Evolutionary conservation across 164 flowering plant species (phyloP).

Genomic region (Liriodendron chinense): DNA sequence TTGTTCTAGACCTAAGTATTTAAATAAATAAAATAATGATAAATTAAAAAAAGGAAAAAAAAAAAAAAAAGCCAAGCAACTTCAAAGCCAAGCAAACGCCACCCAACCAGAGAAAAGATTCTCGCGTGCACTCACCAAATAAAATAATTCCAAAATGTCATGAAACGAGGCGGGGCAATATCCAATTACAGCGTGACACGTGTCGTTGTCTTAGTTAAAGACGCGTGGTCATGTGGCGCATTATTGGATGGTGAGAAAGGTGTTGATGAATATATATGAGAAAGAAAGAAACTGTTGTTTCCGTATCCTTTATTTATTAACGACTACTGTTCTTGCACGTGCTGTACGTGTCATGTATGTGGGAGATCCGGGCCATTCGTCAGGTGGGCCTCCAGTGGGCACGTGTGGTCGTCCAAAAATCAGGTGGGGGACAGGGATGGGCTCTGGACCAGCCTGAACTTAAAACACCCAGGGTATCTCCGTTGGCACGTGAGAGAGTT

Average conservation of each 20-base stretch:
- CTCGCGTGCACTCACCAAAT: slow-evolving; percentile 9
- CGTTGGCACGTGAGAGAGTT: too few relatives aligned
- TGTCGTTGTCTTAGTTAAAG: background rate
- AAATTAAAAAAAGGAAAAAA: background rate
- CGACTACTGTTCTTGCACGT: too few relatives aligned
- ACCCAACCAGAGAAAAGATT: slow-evolving; percentile 13
- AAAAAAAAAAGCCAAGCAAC: background rate
- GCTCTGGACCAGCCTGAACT: too few relatives aligned
- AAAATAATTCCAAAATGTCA: background rate
- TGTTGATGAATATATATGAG: background rate
- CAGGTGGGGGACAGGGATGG: too few relatives aligned
- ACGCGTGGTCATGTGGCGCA: slow-evolving; percentile 10
- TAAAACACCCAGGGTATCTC: too few relatives aligned
- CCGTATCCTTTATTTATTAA: background rate
- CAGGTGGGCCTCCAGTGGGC: too few relatives aligned
- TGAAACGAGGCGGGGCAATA: background rate
- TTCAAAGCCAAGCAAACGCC: slow-evolving; percentile 12
- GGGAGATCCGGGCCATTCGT: too few relatives aligned
- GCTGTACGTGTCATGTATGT: too few relatives aligned
- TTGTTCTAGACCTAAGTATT: slow-evolving; percentile 4
- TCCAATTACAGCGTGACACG: background rate
- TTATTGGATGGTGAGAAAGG: slow-evolving; percentile 12
- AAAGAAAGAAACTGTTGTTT: background rate
- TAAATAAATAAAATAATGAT: background rate
- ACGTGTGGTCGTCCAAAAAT: too few relatives aligned